phyloP scores from a whole-genome alignment of 116 monocot species.

The Papilionanthe hybrid region DNA sequence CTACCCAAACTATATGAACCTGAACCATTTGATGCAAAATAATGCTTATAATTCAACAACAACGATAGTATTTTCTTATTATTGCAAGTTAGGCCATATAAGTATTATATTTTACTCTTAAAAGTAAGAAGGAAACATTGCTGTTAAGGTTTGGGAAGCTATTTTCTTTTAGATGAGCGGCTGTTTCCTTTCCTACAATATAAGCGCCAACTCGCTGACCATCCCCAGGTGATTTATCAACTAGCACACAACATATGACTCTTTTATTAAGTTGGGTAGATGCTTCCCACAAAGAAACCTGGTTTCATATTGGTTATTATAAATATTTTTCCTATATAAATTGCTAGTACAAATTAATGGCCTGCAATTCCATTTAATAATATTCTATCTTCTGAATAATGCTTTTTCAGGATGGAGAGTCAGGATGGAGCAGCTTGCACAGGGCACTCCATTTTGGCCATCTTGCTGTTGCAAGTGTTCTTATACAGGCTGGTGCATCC shows the following conservation, averaged over 20 bases:
- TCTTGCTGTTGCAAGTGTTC: constrained; percentile 87
- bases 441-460: constrained; percentile 97
- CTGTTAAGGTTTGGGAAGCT: background rate
- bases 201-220: background rate
- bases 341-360: background rate
- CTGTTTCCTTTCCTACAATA: background rate
- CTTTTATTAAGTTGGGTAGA: background rate
- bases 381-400: background rate
- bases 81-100: background rate
- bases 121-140: background rate
- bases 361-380: background rate
- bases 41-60: background rate
- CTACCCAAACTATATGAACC: background rate
- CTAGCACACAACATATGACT: background rate
- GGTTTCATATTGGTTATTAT: background rate
- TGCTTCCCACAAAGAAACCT: background rate
- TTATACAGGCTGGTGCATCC: constrained; percentile 80
- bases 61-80: background rate
- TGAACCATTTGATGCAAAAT: background rate
- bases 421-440: constrained; percentile 95
- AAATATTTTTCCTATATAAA: background rate
- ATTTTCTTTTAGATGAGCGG: background rate
- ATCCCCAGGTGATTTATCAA: background rate
- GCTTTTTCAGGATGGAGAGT: constrained; percentile 80
- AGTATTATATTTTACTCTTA: background rate